Conservation (phyloP, 371 early-diverging fungal species). For the Polyrhizophydium stewartii region DNA sequence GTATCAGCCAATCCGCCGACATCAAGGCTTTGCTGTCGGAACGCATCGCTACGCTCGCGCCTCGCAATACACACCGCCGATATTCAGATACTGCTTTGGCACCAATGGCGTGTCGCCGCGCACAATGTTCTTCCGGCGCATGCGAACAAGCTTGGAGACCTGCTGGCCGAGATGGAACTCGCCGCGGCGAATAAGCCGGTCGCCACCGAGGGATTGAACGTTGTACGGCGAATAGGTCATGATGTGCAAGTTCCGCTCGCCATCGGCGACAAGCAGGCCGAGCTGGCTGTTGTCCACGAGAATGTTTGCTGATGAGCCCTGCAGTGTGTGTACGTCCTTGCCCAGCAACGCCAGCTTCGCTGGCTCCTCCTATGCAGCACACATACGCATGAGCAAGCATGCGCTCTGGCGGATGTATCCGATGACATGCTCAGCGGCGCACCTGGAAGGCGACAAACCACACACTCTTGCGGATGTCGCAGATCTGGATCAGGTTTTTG, state of each 20-base stretch:
- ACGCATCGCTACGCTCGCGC: neutral
- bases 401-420: no score
- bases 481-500: slow-evolving; percentile 89
- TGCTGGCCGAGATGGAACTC: slow-evolving; percentile 81
- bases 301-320: slow-evolving; percentile 68
- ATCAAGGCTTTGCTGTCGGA: neutral
- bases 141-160: slow-evolving; percentile 20
- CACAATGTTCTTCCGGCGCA: slow-evolving; percentile 9
- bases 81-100: slow-evolving; percentile 26
- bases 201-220: slow-evolving; percentile 83
- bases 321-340: slow-evolving; percentile 77
- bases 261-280: slow-evolving; percentile 78
- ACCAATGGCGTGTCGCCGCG: slow-evolving; percentile 6
- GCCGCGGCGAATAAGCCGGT: slow-evolving; percentile 82
- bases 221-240: slow-evolving; percentile 86
- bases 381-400: neutral
- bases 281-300: slow-evolving; percentile 71
- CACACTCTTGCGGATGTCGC: slow-evolving; percentile 87
- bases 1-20: neutral
- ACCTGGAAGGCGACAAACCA: slow-evolving; percentile 95
- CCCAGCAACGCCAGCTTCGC: slow-evolving; percentile 84
- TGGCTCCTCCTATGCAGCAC: slow-evolving; percentile 72
- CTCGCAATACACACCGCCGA: slow-evolving; percentile 20
- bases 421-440: neutral
- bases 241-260: slow-evolving; percentile 74